These are phyloP conservation scores for Sonneratia caseolaris DNA, from an alignment of 345 rosid species.

Conservation along the genomic window DNA sequence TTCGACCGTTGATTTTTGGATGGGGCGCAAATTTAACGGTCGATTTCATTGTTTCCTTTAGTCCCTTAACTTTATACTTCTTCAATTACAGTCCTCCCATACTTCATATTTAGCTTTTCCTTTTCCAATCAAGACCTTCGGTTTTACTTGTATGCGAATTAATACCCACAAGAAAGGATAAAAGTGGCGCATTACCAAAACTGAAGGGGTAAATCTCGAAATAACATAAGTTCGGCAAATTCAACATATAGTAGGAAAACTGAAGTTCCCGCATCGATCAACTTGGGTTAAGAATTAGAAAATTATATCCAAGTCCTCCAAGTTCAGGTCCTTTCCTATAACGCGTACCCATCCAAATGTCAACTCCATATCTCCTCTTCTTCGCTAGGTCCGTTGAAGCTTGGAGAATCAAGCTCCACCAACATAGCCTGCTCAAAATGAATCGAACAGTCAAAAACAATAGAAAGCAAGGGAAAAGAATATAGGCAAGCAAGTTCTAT, in stretches of 20 bases:
- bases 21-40: neutral
- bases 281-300: neutral
- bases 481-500: too few relatives aligned
- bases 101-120: neutral
- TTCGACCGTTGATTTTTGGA: constrained; percentile 3
- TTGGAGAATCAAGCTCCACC: neutral
- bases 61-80: neutral
- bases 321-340: constrained; percentile 9
- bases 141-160: too few relatives aligned
- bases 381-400: neutral
- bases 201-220: too few relatives aligned
- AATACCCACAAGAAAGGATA: too few relatives aligned
- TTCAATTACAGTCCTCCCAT: neutral
- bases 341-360: constrained; percentile 7
- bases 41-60: neutral
- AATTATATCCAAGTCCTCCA: constrained; percentile 2
- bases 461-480: neutral
- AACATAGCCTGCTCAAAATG: constrained; percentile 3
- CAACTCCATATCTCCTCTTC: neutral
- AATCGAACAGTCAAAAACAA: neutral
- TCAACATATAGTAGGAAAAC: too few relatives aligned
- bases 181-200: too few relatives aligned
- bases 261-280: neutral
- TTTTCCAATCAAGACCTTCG: neutral
- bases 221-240: too few relatives aligned